Conservation (phyloP, 139 green algal genomes). For the Micractinium sp. region DNA sequence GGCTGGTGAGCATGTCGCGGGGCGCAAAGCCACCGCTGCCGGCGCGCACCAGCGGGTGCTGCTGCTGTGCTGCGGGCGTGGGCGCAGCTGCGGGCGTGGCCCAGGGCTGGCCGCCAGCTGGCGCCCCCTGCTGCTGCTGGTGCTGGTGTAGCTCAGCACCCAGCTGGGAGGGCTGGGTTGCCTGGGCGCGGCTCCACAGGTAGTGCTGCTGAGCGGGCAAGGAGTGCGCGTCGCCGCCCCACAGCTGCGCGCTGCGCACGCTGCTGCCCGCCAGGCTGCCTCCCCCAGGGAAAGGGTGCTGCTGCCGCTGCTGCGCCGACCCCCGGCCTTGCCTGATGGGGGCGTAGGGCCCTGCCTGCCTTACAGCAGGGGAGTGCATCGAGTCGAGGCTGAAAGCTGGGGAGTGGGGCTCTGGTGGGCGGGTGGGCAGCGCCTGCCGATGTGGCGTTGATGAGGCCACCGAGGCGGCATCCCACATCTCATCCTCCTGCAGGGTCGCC, state of each 20-base stretch:
- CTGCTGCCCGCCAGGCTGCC: neutral
- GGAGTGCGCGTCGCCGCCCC: neutral
- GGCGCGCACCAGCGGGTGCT: neutral
- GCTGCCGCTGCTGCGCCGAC: neutral
- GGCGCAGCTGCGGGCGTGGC: neutral
- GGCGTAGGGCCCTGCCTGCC: neutral
- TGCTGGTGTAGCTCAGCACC: neutral
- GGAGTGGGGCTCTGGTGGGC: neutral
- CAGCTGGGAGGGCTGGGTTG: neutral
- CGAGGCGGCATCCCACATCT: neutral
- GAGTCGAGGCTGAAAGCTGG: neutral
- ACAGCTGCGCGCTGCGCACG: neutral
- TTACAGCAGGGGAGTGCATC: neutral
- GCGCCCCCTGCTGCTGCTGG: neutral
- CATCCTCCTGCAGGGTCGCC: neutral
- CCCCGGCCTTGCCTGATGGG: neutral
- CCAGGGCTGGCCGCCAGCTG: too few relatives aligned
- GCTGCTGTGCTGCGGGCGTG: neutral
- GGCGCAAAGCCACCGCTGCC: neutral
- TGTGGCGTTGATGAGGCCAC: neutral
- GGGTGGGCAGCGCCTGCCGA: neutral
- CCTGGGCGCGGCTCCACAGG: neutral
- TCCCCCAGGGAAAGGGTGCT: neutral
- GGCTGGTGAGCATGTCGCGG: neutral
- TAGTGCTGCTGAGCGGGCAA: neutral